Conservation (phyloP, 2,329 filamentous ascomycete genomes). For the Dactylellina cionopaga region DNA sequence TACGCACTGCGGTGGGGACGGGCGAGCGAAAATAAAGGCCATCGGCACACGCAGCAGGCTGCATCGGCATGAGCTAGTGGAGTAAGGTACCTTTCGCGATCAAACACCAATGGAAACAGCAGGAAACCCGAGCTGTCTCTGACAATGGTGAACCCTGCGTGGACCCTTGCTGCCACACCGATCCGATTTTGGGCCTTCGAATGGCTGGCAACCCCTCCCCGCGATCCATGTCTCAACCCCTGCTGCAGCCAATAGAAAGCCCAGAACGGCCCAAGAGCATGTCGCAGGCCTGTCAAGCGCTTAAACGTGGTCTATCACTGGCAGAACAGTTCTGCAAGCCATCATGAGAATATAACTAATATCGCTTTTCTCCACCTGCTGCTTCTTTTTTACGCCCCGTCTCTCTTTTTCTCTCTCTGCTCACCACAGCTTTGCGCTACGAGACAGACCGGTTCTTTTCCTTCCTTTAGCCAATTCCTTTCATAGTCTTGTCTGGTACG, state of each 20-base stretch:
- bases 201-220: constrained; percentile 47
- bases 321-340: constrained; percentile 48
- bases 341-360: constrained; percentile 53
- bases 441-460: constrained; percentile 50
- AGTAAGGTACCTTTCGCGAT: constrained; percentile 23
- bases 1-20: not conserved
- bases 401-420: constrained; percentile 30
- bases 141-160: constrained; percentile 13
- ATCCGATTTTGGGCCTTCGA: constrained; percentile 32
- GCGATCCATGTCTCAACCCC: constrained; percentile 35
- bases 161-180: constrained; percentile 43
- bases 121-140: constrained; percentile 47
- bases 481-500: constrained; percentile 52
- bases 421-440: constrained; percentile 37
- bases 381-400: constrained; percentile 10
- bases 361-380: constrained; percentile 47
- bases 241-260: constrained; percentile 33
- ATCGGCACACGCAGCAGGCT: constrained; percentile 2
- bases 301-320: constrained; percentile 46
- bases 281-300: constrained; percentile 52
- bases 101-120: constrained; percentile 53
- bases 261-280: constrained; percentile 24
- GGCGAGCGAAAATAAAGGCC: constrained; percentile 1
- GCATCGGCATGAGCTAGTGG: not conserved
- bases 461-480: constrained; percentile 51